Evolutionary conservation across 2,329 filamentous ascomycete species (phyloP).

Genomic region (Cladosporium colombiae): DNA sequence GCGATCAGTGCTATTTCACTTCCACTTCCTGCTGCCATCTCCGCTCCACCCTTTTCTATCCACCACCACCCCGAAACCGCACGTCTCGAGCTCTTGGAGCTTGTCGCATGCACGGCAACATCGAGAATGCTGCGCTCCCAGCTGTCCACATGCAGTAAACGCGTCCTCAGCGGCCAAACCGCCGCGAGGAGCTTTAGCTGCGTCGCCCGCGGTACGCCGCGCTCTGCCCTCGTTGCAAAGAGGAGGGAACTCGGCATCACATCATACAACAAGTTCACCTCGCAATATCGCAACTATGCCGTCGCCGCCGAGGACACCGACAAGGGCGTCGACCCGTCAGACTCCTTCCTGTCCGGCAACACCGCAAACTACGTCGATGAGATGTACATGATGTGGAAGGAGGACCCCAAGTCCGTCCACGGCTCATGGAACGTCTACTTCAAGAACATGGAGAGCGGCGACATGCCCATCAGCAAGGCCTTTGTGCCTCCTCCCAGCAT

Average conservation of each 20-base stretch:
- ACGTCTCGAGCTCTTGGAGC: slow-evolving; percentile 7
- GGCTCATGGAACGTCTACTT: slow-evolving; percentile 99
- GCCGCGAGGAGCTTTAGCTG: slow-evolving; percentile 47
- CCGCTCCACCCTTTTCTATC: slow-evolving; percentile 4
- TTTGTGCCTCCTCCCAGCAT: slow-evolving; percentile 95
- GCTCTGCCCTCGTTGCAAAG: slow-evolving; percentile 49
- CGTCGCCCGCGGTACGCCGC: slow-evolving; percentile 39
- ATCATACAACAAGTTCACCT: slow-evolving; percentile 44
- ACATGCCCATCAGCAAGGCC: slow-evolving; percentile 96
- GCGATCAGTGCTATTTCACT: slow-evolving; percentile 6
- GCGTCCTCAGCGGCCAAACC: slow-evolving; percentile 61
- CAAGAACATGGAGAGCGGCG: slow-evolving; percentile 97
- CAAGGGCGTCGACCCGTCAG: slow-evolving; percentile 76
- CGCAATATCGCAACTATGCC: slow-evolving; percentile 59
- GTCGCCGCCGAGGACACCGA: slow-evolving; percentile 58
- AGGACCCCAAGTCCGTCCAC: slow-evolving; percentile 89
- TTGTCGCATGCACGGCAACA: slow-evolving; percentile 22
- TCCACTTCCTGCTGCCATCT: slow-evolving; percentile 2
- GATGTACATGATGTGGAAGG: slow-evolving; percentile 98
- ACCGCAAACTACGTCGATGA: slow-evolving; percentile 99
- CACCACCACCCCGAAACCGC: background rate
- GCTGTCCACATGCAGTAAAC: slow-evolving; percentile 64
- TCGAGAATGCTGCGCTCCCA: slow-evolving; percentile 71
- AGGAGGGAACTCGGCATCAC: slow-evolving; percentile 49
- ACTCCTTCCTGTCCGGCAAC: slow-evolving; percentile 95